Base-by-base conservation (phyloP, 225 moss, liverwort and hornwort genomes). In the Rhytidiadelphus loreus region DNA sequence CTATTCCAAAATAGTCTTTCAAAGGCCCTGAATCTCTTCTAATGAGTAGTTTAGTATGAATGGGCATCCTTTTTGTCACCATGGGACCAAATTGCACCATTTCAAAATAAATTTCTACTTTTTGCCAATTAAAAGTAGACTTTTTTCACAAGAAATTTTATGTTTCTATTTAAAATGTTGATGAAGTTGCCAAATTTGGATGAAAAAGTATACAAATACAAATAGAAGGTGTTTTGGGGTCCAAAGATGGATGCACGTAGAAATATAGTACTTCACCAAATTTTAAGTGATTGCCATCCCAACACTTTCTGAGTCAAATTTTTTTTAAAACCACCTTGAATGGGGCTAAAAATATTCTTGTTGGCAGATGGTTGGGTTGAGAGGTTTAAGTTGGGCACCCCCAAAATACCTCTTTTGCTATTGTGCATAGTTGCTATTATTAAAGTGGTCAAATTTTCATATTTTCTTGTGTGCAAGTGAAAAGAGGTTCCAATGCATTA, bases 91-190 rank as follows among this genome's bases (percentile, higher is more conserved):
- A 18, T 73, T 30, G 11, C 12, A 73, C 19, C 18, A 18, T 46
- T 74, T 48, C 32, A 48, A 48, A 3, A 44, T 10, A 9, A 28
- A 28, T 28, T 5, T 44, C 1, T 44, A 41, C 24, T 24, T 25
- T 41, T 14, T 0, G 2, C 25, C 3, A 8, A 26, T 9, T 25
- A 6, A 43, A 71, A 29, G 18, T 73, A 44, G 17, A 28, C 16
- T 16, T 44, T 29, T 29, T 29, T 3, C 0, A 1, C 0, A 0
- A 17, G 3, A 44, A 11, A 11, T 6, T 18, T 16, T 18, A 0
- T 9, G 16, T 16, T 43, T 71, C 8, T 28, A 32, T 19, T 73
- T 30, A 0, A 6, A 73, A 6, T 46, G 10, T 73, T 1, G 4
- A 73, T 29, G 48, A 3, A 73, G 7, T 9, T 3, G 5, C 5